These are phyloP conservation scores for Eragrostis tef DNA, from an alignment of 202 grass and related monocot species.

Conservation along the genomic window DNA sequence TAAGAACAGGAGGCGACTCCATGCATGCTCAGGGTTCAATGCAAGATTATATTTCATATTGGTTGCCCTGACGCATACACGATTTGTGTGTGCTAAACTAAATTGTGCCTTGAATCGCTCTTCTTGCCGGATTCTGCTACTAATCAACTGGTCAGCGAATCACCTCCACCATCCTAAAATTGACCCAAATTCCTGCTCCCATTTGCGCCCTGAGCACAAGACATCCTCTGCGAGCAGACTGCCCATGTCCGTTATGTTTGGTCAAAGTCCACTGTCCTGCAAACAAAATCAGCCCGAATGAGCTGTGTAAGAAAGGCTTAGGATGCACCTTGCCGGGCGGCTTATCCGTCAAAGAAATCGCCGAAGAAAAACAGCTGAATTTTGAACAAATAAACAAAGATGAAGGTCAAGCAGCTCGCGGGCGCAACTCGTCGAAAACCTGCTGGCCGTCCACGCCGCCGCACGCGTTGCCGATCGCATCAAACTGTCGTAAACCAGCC, in stretches of 20 bases:
- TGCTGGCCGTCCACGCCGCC: not conserved
- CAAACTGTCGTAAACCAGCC: conserved; percentile 36
- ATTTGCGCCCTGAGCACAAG: not conserved
- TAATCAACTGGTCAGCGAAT: not conserved
- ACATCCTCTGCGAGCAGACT: not conserved
- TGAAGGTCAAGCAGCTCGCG: not conserved
- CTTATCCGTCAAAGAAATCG: conserved; percentile 11
- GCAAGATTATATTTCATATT: not conserved
- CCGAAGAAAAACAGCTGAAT: not conserved
- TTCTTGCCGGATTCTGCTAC: not conserved
- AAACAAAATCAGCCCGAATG: conserved; percentile 4
- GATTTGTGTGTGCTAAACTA: no score
- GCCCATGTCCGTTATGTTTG: not conserved
- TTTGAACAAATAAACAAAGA: not conserved
- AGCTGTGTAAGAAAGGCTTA: conserved; percentile 3
- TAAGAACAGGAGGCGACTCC: not conserved
- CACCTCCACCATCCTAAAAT: not conserved
- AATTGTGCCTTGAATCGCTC: not conserved
- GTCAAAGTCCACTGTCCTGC: conserved; percentile 37
- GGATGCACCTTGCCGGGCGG: not conserved
- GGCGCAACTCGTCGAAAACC: conserved; percentile 36
- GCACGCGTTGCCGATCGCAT: conserved; percentile 26
- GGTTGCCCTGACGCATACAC: not conserved
- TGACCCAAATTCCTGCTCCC: not conserved
- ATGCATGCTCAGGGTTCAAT: not conserved